phyloP scores from a whole-genome alignment of 2,329 filamentous ascomycete genomes.

The Cladosporium cucumerinum region DNA sequence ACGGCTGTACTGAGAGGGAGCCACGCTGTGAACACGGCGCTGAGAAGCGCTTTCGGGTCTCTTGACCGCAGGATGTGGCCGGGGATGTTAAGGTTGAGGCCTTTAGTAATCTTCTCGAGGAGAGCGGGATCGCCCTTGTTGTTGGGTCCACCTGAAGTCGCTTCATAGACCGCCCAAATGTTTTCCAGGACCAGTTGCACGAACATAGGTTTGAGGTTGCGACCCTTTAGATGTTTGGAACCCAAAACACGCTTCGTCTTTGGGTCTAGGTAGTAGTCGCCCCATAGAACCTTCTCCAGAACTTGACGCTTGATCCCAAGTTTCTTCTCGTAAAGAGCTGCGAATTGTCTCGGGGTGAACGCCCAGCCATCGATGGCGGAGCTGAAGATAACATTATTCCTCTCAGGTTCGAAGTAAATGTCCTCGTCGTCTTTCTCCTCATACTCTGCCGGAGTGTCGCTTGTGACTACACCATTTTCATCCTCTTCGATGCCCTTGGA shows the following conservation, averaged over 20 bases:
- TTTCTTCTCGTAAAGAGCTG: conserved; percentile 91
- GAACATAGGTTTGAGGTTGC: conserved; percentile 92
- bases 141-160: conserved; percentile 76
- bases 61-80: conserved; percentile 79
- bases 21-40: conserved; percentile 84
- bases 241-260: conserved; percentile 93
- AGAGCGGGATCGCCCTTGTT: conserved; percentile 78
- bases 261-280: conserved; percentile 91
- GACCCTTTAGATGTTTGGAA: conserved; percentile 87
- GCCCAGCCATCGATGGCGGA: conserved; percentile 99
- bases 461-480: conserved; percentile 50
- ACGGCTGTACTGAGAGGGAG: conserved; percentile 88
- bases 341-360: conserved; percentile 93
- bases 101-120: conserved; percentile 93
- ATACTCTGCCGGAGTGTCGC: conserved; percentile 57
- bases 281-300: conserved; percentile 94
- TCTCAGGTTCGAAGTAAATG: conserved; percentile 95
- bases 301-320: conserved; percentile 85
- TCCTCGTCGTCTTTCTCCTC: conserved; percentile 94
- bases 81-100: conserved; percentile 76
- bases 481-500: conserved; percentile 53
- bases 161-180: conserved; percentile 93
- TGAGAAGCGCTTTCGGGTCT: conserved; percentile 79
- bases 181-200: conserved; percentile 94
- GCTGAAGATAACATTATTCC: conserved; percentile 98